phyloP scores from a whole-genome alignment of 352 stramenopile genomes.

The Pythium pyrilobum region DNA sequence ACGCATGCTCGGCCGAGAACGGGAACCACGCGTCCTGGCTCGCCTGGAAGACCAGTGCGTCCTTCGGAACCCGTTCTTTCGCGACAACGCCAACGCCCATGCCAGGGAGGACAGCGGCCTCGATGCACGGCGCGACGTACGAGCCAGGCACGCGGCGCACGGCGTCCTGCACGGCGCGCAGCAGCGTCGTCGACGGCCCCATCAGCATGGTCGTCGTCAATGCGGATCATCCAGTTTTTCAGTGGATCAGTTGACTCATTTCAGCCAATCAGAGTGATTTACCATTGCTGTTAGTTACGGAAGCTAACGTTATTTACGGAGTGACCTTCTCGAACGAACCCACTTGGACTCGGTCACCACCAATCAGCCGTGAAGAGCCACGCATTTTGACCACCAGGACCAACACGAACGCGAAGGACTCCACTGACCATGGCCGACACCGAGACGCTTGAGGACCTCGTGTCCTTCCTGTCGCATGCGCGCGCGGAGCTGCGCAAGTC shows the following conservation, averaged over 20 bases:
- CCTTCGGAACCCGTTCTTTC: slow-evolving; percentile 42
- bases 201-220: neutral
- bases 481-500: slow-evolving; percentile 84
- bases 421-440: slow-evolving; percentile 33
- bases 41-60: slow-evolving; percentile 60
- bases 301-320: slow-evolving; percentile 5
- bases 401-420: neutral
- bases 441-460: slow-evolving; percentile 80
- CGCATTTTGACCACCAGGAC: neutral
- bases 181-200: slow-evolving; percentile 7
- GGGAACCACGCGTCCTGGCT: slow-evolving; percentile 53
- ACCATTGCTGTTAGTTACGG: slow-evolving; percentile 1
- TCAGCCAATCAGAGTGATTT: slow-evolving; percentile 1
- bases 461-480: slow-evolving; percentile 75
- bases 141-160: slow-evolving; percentile 47
- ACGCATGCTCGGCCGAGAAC: slow-evolving; percentile 67
- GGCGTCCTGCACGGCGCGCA: slow-evolving; percentile 46
- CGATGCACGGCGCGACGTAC: slow-evolving; percentile 47
- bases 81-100: slow-evolving; percentile 72
- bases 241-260: too few relatives aligned
- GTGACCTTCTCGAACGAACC: slow-evolving; percentile 5
- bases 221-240: neutral
- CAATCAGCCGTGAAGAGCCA: slow-evolving; percentile 9
- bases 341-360: slow-evolving; percentile 5
- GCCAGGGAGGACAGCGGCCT: slow-evolving; percentile 33